Percentiles rank a stretch among this genome's conserved stretches.
Conservation (phyloP, 2,329 filamentous ascomycete species). For the Colletotrichum truncatum region DNA sequence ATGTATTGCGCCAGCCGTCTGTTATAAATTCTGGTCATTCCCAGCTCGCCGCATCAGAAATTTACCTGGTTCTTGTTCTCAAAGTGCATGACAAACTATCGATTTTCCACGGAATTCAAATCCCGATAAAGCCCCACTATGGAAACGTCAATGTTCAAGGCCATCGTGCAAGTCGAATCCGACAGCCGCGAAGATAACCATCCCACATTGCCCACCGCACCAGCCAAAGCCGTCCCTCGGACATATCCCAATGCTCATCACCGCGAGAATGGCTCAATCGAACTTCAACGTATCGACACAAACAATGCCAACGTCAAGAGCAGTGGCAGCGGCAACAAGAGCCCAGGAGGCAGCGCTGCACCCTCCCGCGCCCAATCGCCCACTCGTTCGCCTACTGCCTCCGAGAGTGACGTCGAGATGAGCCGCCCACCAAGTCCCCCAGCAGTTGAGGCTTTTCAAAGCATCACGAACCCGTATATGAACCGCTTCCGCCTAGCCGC, state of each 20-base stretch:
- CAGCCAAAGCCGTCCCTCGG: slow-evolving; percentile 47
- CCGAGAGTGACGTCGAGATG: slow-evolving; percentile 55
- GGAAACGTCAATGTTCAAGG: slow-evolving; percentile 43
- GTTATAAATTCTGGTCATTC: too few relatives aligned
- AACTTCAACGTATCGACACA: slow-evolving; percentile 37
- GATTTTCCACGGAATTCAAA: too few relatives aligned
- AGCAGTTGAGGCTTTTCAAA: slow-evolving; percentile 60
- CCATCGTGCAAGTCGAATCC: slow-evolving; percentile 44
- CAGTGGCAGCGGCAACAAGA: background rate
- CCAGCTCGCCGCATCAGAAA: too few relatives aligned
- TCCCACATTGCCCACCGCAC: slow-evolving; percentile 37
- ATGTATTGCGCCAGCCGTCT: too few relatives aligned
- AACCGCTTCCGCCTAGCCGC: slow-evolving; percentile 76
- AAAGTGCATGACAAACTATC: too few relatives aligned
- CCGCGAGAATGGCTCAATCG: slow-evolving; percentile 36
- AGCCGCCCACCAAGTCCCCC: slow-evolving; percentile 60
- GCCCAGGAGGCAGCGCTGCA: background rate
- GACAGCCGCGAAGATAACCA: slow-evolving; percentile 25
- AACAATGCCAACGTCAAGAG: background rate
- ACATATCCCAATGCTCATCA: slow-evolving; percentile 50
- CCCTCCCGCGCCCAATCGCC: slow-evolving; percentile 8
- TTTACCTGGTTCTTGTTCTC: too few relatives aligned
- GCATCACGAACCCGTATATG: slow-evolving; percentile 68
- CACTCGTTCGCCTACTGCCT: background rate
- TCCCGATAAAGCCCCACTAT: slow-evolving; percentile 35